These are phyloP conservation scores for Nakazawaea siamensis DNA, from an alignment of 805 yeast genomes.

Conservation along the genomic window DNA sequence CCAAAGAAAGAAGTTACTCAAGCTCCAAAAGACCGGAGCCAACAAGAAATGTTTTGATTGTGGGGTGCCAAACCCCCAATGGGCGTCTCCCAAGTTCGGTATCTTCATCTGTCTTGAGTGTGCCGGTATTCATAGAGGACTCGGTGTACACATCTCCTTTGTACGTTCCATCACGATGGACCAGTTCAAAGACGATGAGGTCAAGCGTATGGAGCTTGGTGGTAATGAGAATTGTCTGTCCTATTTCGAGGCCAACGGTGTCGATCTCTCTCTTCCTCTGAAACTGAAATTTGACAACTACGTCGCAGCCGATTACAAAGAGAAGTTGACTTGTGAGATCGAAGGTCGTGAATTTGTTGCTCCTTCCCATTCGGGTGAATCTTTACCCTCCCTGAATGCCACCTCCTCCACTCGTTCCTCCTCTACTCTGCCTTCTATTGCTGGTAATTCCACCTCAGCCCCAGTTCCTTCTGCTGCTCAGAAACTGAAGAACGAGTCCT, in stretches of 20 bases:
- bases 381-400: slow-evolving; percentile 24
- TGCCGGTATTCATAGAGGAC: slow-evolving; percentile 93
- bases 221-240: slow-evolving; percentile 73
- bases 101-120: slow-evolving; percentile 95
- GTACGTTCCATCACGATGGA: slow-evolving; percentile 98
- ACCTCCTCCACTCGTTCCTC: slow-evolving; percentile 6
- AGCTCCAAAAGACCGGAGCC: slow-evolving; percentile 72
- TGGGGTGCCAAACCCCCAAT: slow-evolving; percentile 92
- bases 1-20: slow-evolving; percentile 68
- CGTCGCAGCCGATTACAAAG: slow-evolving; percentile 92
- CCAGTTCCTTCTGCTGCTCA: slow-evolving; percentile 19
- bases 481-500: slow-evolving; percentile 66
- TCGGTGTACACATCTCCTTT: slow-evolving; percentile 95
- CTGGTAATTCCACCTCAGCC: not conserved
- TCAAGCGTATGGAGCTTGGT: slow-evolving; percentile 85
- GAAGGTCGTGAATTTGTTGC: slow-evolving; percentile 67
- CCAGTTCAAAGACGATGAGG: slow-evolving; percentile 91
- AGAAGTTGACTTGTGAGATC: slow-evolving; percentile 62
- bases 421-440: not conserved
- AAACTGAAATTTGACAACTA: slow-evolving; percentile 76
- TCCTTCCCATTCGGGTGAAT: slow-evolving; percentile 47
- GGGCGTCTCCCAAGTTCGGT: slow-evolving; percentile 99
- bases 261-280: slow-evolving; percentile 56
- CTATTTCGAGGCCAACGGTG: slow-evolving; percentile 66
- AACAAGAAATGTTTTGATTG: slow-evolving; percentile 93